Conservation (phyloP, 805 yeast genomes). For the Yueomyces sinensis region DNA sequence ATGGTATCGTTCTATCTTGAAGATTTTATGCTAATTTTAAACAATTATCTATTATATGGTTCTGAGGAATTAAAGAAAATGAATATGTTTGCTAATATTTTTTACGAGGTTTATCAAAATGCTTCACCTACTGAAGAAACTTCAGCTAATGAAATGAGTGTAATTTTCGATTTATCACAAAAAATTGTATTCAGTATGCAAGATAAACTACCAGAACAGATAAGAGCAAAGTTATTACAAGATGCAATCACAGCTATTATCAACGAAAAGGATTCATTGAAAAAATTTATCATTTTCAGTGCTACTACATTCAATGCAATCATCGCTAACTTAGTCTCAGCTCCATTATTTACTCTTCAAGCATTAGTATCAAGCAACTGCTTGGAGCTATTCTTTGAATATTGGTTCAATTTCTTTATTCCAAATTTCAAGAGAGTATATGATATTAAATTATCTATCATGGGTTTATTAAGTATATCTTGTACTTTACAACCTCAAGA, state of each 20-base stretch:
- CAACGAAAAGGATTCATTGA: constrained; percentile 13
- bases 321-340: constrained; percentile 49
- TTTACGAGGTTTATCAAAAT: constrained; percentile 37
- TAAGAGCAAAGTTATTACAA: constrained; percentile 33
- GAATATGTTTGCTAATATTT: constrained; percentile 33
- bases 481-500: constrained; percentile 18
- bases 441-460: constrained; percentile 63
- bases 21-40: constrained; percentile 61
- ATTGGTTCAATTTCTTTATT: constrained; percentile 25
- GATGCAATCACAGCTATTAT: constrained; percentile 27
- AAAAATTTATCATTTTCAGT: constrained; percentile 20
- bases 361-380: constrained; percentile 33
- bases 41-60: constrained; percentile 59
- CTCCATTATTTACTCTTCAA: constrained; percentile 39
- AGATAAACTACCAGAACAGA: constrained; percentile 28
- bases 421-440: constrained; percentile 53
- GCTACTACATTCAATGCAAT: constrained; percentile 37
- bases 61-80: constrained; percentile 33
- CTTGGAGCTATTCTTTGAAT: constrained; percentile 38
- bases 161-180: constrained; percentile 52
- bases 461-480: constrained; percentile 49
- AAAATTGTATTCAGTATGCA: constrained; percentile 48
- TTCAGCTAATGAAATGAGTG: constrained; percentile 41
- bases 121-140: constrained; percentile 32
- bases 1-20: constrained; percentile 57